These are phyloP conservation scores for Geranomyces variabilis DNA, from an alignment of 192 early-diverging fungal species.

Conservation along the genomic window DNA sequence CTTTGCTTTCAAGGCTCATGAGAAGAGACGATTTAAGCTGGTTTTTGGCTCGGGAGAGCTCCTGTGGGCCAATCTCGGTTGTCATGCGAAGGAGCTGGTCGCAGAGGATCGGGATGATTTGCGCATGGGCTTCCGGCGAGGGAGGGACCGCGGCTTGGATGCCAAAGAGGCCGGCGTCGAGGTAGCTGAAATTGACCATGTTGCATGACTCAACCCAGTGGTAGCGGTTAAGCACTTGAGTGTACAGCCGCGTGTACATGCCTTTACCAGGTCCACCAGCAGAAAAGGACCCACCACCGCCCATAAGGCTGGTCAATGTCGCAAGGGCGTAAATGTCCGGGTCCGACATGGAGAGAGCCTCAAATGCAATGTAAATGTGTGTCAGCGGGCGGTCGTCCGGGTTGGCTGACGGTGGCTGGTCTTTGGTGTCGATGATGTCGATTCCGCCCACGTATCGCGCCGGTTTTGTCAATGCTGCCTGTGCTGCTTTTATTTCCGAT, in stretches of 20 bases:
- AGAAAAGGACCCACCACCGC: constrained; percentile 94
- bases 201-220: constrained; percentile 95
- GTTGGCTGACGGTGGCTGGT: constrained; percentile 56
- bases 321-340: constrained; percentile 93
- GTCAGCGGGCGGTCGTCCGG: constrained; percentile 65
- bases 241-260: constrained; percentile 97
- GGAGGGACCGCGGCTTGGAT: constrained; percentile 86
- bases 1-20: constrained; percentile 91
- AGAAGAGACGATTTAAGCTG: constrained; percentile 89
- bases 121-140: constrained; percentile 65
- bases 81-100: constrained; percentile 81
- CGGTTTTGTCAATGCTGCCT: constrained; percentile 29
- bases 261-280: constrained; percentile 98
- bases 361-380: constrained; percentile 90
- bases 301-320: constrained; percentile 85
- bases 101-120: constrained; percentile 79
- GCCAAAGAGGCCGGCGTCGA: constrained; percentile 89
- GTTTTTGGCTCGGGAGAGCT: constrained; percentile 90
- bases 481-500: constrained; percentile 33
- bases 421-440: constrained; percentile 69
- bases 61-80: constrained; percentile 48
- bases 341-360: constrained; percentile 78
- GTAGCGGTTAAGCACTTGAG: constrained; percentile 90
- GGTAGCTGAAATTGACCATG: constrained; percentile 87
- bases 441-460: constrained; percentile 84